Conservation (phyloP, 2,329 filamentous ascomycete genomes). For the Talaromyces sp. region DNA sequence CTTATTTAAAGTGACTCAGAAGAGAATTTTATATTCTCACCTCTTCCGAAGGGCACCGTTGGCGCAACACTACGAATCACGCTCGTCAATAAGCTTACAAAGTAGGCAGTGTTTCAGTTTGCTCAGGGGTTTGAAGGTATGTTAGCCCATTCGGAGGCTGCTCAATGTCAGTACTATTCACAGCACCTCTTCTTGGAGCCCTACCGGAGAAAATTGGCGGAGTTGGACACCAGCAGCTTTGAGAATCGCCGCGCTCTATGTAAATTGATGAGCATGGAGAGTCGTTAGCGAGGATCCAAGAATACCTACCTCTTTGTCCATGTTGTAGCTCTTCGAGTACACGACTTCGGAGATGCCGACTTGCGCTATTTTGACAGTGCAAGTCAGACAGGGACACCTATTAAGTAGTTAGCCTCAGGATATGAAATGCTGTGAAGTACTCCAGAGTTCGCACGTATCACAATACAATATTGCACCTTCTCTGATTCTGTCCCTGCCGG, state of each 20-base stretch:
- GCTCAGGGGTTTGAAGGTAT: constrained; percentile 49
- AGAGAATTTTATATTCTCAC: not conserved
- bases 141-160: constrained; percentile 64
- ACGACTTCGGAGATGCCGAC: constrained; percentile 95
- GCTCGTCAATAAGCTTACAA: constrained; percentile 2
- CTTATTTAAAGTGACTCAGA: too few relatives aligned
- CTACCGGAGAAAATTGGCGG: constrained; percentile 81
- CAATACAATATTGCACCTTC: constrained; percentile 84
- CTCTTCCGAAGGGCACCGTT: not conserved
- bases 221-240: constrained; percentile 77
- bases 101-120: not conserved
- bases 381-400: constrained; percentile 88
- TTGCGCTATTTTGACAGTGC: constrained; percentile 97
- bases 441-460: constrained; percentile 59
- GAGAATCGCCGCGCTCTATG: constrained; percentile 72
- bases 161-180: constrained; percentile 12
- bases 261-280: constrained; percentile 18
- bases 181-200: constrained; percentile 12
- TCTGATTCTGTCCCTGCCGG: constrained; percentile 82
- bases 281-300: not conserved
- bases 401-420: constrained; percentile 14
- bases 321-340: constrained; percentile 89
- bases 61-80: not conserved
- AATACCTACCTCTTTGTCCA: constrained; percentile 66
- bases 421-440: not conserved